Percentiles rank a stretch among this genome's conserved stretches.
phyloP scores from a whole-genome alignment of 2,329 filamentous ascomycete genomes.

The Colletotrichum sp. region DNA sequence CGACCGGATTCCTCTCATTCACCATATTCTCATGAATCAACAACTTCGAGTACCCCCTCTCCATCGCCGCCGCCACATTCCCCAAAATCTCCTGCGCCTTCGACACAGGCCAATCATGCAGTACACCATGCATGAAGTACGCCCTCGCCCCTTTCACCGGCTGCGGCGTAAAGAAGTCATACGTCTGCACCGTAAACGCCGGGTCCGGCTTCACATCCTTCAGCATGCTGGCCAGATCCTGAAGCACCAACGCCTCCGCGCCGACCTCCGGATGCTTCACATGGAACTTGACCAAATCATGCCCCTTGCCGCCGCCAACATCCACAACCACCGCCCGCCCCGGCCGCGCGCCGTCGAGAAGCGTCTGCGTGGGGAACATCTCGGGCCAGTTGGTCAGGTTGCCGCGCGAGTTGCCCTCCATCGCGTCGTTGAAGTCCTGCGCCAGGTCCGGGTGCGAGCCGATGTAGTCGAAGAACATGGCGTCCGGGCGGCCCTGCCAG shows the following conservation, averaged over 20 bases:
- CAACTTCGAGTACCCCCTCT: conserved; percentile 39
- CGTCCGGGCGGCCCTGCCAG: conserved; percentile 26
- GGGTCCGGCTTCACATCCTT: conserved; percentile 25
- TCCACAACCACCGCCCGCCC: conserved; percentile 36
- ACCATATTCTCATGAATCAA: conserved; percentile 41
- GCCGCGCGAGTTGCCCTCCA: conserved; percentile 42
- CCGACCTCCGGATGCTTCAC: conserved; percentile 27
- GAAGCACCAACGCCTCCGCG: conserved; percentile 33
- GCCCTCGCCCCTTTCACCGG: conserved; percentile 42
- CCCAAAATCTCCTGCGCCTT: conserved; percentile 23
- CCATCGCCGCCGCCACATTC: conserved; percentile 15
- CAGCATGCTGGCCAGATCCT: conserved; percentile 38
- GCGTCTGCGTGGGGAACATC: conserved; percentile 20
- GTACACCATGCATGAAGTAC: conserved; percentile 28
- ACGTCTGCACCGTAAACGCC: conserved; percentile 31
- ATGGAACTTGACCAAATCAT: conserved; percentile 39
- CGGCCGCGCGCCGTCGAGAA: conserved; percentile 30
- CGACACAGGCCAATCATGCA: conserved; percentile 30
- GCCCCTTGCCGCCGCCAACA: conserved; percentile 40
- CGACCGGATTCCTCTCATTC: conserved; percentile 29
- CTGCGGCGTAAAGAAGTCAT: conserved; percentile 45
- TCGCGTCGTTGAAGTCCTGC: conserved; percentile 37
- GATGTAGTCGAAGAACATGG: conserved; percentile 37
- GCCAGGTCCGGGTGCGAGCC: conserved; percentile 31
- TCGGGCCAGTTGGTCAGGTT: conserved; percentile 42